Conservation (phyloP, 1,139 yeast species). For the Candida dubliniensis region DNA sequence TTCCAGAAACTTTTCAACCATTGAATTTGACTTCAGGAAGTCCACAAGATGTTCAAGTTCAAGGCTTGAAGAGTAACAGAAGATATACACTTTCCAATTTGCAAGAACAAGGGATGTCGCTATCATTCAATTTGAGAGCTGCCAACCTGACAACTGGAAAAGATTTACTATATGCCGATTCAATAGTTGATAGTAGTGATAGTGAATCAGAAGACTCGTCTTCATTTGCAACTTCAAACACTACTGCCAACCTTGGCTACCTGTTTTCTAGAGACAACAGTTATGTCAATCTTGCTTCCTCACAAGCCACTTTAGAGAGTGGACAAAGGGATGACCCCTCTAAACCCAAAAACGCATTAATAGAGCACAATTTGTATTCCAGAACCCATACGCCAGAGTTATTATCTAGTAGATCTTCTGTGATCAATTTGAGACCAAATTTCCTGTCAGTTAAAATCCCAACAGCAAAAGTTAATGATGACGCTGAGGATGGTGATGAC, state of each 20-base stretch:
- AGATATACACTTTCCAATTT: conserved; percentile 56
- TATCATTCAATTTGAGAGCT: conserved; percentile 66
- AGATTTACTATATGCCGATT: conserved; percentile 26
- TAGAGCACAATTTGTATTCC: conserved; percentile 4
- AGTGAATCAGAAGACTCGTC: conserved; percentile 25
- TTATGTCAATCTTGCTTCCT: conserved; percentile 1
- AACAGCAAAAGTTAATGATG: conserved; percentile 65
- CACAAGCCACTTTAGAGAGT: background rate
- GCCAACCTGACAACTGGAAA: conserved; percentile 19
- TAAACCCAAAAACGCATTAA: conserved; percentile 8
- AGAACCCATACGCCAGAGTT: conserved; percentile 19
- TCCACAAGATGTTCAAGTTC: conserved; percentile 16
- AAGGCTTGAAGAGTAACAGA: conserved; percentile 28
- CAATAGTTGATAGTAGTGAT: conserved; percentile 27
- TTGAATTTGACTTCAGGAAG: conserved; percentile 26
- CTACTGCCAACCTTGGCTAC: background rate
- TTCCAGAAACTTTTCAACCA: conserved; percentile 21
- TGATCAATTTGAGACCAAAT: conserved; percentile 55
- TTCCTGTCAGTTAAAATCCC: conserved; percentile 82
- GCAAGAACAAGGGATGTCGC: conserved; percentile 71
- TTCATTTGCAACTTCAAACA: background rate
- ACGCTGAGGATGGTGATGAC: conserved; percentile 38
- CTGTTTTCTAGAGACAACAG: background rate
- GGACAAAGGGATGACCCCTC: conserved; percentile 1
- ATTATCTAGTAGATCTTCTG: conserved; percentile 33